Evolutionary conservation across 129 eudicot species (phyloP).

Genomic region (Centella asiatica): DNA sequence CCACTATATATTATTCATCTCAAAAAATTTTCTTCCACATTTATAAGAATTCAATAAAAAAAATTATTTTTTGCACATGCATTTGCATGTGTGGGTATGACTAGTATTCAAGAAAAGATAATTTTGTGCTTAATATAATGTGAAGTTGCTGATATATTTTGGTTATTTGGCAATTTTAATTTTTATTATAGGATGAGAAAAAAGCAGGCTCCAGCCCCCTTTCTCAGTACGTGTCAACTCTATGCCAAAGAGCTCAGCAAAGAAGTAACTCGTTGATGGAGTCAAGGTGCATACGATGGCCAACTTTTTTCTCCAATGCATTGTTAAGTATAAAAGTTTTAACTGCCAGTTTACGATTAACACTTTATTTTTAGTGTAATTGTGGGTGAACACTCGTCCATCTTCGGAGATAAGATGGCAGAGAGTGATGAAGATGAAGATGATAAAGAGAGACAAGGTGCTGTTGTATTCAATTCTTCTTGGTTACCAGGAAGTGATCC

Average conservation of each 20-base stretch:
- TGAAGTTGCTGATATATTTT: not conserved
- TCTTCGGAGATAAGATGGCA: conserved; percentile 40
- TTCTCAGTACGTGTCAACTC: conserved; percentile 41
- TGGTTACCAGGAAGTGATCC: conserved; percentile 52
- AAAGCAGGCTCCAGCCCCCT: conserved; percentile 51
- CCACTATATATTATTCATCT: no score
- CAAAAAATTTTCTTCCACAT: no score
- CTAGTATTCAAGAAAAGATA: no score
- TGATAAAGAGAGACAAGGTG: conserved; percentile 28
- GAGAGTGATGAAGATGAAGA: conserved; percentile 29
- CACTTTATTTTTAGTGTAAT: conserved; percentile 44
- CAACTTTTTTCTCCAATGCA: not conserved
- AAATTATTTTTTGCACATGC: no score
- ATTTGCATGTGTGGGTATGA: no score
- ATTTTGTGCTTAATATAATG: not conserved
- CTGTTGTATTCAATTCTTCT: conserved; percentile 52
- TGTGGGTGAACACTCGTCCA: conserved; percentile 58
- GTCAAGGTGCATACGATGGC: conserved; percentile 29
- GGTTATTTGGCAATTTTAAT: not conserved
- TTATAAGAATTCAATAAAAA: no score
- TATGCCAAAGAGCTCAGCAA: conserved; percentile 65
- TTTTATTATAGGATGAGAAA: conserved; percentile 48
- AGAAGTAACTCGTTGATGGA: conserved; percentile 45
- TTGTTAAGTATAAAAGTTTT: not conserved
- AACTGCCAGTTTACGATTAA: not conserved